A percentile compares a stretch with the other conserved stretches of the same genome.
Evolutionary conservation across 208 protist genomes (phyloP).

Genomic region (Phytomonas francai): DNA sequence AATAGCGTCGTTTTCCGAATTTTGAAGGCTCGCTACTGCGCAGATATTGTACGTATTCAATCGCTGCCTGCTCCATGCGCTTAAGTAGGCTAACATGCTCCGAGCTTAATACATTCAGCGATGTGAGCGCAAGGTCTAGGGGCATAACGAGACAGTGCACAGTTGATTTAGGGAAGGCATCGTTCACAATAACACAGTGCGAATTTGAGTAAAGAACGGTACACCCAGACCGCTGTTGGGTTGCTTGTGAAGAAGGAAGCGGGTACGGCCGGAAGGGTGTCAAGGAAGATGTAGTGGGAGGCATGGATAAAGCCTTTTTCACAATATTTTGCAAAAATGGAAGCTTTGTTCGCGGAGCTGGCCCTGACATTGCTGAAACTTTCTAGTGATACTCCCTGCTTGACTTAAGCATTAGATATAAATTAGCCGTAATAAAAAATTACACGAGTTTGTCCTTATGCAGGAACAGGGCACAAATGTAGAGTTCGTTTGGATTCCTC

Average conservation of each 20-base stretch:
- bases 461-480: neutral
- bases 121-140: slow-evolving; percentile 47
- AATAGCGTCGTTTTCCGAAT: slow-evolving; percentile 35
- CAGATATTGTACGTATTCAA: slow-evolving; percentile 49
- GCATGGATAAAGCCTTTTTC: slow-evolving; percentile 24
- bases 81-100: slow-evolving; percentile 43
- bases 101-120: slow-evolving; percentile 45
- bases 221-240: slow-evolving; percentile 29
- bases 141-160: slow-evolving; percentile 83
- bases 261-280: slow-evolving; percentile 46
- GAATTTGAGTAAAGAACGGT: slow-evolving; percentile 70
- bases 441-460: neutral
- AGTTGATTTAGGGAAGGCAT: slow-evolving; percentile 80
- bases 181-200: slow-evolving; percentile 69
- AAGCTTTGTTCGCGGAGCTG: slow-evolving; percentile 51
- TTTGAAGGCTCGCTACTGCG: slow-evolving; percentile 8
- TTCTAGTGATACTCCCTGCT: neutral
- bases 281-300: slow-evolving; percentile 6
- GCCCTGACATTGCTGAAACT: slow-evolving; percentile 12
- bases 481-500: neutral
- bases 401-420: neutral
- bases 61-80: slow-evolving; percentile 47
- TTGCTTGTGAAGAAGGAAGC: slow-evolving; percentile 18
- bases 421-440: neutral
- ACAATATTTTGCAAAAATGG: slow-evolving; percentile 72